A percentile compares a stretch with the other conserved stretches of the same genome.
Evolutionary conservation across 345 rosid genomes (phyloP).

Genomic region (Salix caprea): DNA sequence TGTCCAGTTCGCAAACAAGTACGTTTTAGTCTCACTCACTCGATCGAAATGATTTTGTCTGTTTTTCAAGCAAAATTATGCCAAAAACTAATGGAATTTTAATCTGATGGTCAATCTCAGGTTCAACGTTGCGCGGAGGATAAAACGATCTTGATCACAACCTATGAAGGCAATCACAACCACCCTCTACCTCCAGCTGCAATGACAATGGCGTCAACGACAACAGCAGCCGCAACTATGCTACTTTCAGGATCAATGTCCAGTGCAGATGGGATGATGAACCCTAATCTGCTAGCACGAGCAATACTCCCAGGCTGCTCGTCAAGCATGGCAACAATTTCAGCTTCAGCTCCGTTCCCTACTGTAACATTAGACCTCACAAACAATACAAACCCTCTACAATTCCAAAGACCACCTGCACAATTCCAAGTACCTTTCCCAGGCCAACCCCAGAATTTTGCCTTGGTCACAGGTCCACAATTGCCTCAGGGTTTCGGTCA

Average conservation of each 20-base stretch:
- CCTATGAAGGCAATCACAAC: slow-evolving; percentile 91
- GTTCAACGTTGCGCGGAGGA: slow-evolving; percentile 98
- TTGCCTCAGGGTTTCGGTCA: slow-evolving; percentile 69
- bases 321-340: slow-evolving; percentile 86
- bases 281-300: slow-evolving; percentile 74
- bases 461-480: slow-evolving; percentile 22
- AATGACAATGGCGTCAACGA: slow-evolving; percentile 92
- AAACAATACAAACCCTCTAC: slow-evolving; percentile 55
- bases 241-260: slow-evolving; percentile 89
- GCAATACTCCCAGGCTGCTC: slow-evolving; percentile 77
- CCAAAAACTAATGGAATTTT: neutral
- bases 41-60: neutral
- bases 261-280: slow-evolving; percentile 83
- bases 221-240: slow-evolving; percentile 84
- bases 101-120: slow-evolving; percentile 20
- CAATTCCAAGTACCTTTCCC: slow-evolving; percentile 45
- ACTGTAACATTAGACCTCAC: slow-evolving; percentile 95
- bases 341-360: slow-evolving; percentile 96
- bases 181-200: slow-evolving; percentile 95
- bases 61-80: neutral
- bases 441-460: slow-evolving; percentile 34
- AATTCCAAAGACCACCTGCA: slow-evolving; percentile 37
- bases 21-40: slow-evolving; percentile 1
- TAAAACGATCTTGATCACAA: slow-evolving; percentile 70
- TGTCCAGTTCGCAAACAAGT: slow-evolving; percentile 98